Percentiles rank a stretch among this genome's conserved stretches.
These are phyloP conservation scores for Neonectria magnoliae DNA, from an alignment of 2,329 filamentous ascomycete genomes.

Conservation along the genomic window DNA sequence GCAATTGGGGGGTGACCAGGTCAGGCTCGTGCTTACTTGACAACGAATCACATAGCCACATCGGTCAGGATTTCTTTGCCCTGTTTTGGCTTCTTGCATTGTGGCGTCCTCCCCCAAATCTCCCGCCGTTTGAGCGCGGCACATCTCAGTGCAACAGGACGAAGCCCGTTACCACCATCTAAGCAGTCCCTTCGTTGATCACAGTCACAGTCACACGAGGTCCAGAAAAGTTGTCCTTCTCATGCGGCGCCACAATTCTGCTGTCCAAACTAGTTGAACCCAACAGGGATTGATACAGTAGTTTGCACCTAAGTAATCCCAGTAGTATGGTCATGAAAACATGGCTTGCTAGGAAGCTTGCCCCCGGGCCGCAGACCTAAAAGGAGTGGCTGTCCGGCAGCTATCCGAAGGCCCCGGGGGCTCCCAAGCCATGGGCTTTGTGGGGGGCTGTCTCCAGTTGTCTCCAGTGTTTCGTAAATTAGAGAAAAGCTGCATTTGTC, in stretches of 20 bases:
- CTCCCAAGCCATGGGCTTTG: slow-evolving; percentile 16
- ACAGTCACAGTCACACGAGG: slow-evolving; percentile 17
- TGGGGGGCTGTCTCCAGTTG: slow-evolving; percentile 5
- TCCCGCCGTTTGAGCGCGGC: slow-evolving; percentile 1
- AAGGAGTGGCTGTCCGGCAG: slow-evolving; percentile 10
- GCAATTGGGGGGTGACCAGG: slow-evolving; percentile 1
- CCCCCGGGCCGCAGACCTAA: slow-evolving; percentile 3
- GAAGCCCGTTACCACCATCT: neutral
- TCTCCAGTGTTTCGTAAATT: too few species aligned
- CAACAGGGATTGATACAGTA: slow-evolving; percentile 17
- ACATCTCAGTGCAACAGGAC: neutral
- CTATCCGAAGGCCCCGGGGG: slow-evolving; percentile 12
- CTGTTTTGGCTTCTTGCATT: slow-evolving; percentile 10
- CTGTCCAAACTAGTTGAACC: slow-evolving; percentile 11
- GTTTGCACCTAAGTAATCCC: slow-evolving; percentile 7
- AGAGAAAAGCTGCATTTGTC: too few species aligned
- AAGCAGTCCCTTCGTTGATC: slow-evolving; percentile 9
- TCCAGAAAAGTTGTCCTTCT: neutral
- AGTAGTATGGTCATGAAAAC: slow-evolving; percentile 11
- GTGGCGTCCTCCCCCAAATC: slow-evolving; percentile 17
- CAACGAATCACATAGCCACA: slow-evolving; percentile 12
- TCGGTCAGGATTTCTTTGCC: slow-evolving; percentile 10
- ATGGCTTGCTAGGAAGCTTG: slow-evolving; percentile 9
- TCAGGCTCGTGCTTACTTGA: neutral
- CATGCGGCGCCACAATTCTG: slow-evolving; percentile 5